These are phyloP conservation scores for Penicillium odoratum DNA, from an alignment of 495 filamentous ascomycete species.

Conservation along the genomic window DNA sequence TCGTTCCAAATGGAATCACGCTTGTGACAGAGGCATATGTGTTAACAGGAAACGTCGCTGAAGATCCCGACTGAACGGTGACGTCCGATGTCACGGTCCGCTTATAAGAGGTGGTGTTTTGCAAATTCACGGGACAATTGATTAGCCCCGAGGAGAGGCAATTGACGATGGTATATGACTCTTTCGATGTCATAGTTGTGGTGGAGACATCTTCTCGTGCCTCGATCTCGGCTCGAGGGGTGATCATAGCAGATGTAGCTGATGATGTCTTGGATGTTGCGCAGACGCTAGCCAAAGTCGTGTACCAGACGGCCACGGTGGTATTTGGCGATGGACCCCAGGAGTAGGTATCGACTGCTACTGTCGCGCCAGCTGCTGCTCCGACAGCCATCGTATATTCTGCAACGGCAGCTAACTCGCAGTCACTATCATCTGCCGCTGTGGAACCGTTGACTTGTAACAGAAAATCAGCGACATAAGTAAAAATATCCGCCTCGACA, in stretches of 20 bases:
- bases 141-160: conserved; percentile 41
- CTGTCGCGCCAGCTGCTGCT: conserved; percentile 51
- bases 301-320: conserved; percentile 53
- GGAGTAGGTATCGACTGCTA: conserved; percentile 39
- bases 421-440: conserved; percentile 34
- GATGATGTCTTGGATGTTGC: conserved; percentile 27
- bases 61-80: conserved; percentile 35
- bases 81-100: conserved; percentile 28
- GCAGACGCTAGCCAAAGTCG: conserved; percentile 49
- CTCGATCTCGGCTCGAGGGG: conserved; percentile 23
- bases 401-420: conserved; percentile 44
- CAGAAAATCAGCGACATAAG: conserved; percentile 53
- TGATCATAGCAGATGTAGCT: conserved; percentile 14
- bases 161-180: conserved; percentile 35
- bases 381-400: conserved; percentile 51
- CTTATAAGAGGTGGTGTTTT: conserved; percentile 30
- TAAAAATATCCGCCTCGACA: conserved; percentile 47
- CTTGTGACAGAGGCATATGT: conserved; percentile 26
- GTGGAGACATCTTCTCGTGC: conserved; percentile 28
- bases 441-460: conserved; percentile 44
- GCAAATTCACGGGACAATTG: conserved; percentile 48
- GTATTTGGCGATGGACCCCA: conserved; percentile 52
- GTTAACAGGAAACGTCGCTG: conserved; percentile 34
- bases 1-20: conserved; percentile 38
- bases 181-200: conserved; percentile 32